Conservation (phyloP, 352 stramenopile species). For the Bremia lactucae region DNA sequence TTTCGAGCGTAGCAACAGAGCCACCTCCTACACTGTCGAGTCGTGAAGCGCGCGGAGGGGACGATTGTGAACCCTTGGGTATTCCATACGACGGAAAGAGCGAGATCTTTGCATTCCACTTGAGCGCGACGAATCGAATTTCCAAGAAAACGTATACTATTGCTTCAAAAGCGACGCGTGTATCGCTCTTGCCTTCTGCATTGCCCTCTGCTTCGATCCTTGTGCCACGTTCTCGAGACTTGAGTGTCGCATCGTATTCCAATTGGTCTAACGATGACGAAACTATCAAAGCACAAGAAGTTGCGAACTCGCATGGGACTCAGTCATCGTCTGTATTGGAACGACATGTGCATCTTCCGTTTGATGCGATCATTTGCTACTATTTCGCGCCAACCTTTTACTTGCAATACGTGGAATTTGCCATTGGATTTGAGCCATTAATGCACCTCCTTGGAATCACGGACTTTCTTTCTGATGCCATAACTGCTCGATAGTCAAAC, state of each 20-base stretch:
- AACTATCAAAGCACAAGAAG: slow-evolving; percentile 2
- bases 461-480: slow-evolving; percentile 33
- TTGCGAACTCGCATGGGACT: too few relatives aligned
- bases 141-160: slow-evolving; percentile 51
- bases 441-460: slow-evolving; percentile 60
- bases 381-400: slow-evolving; percentile 41
- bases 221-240: slow-evolving; percentile 11
- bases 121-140: slow-evolving; percentile 69
- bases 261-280: slow-evolving; percentile 11
- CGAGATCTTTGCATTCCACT: slow-evolving; percentile 48
- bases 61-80: slow-evolving; percentile 43
- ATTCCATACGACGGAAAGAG: slow-evolving; percentile 51
- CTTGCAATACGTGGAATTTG: slow-evolving; percentile 81
- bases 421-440: slow-evolving; percentile 78
- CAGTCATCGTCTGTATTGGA: slow-evolving; percentile 23
- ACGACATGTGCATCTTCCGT: slow-evolving; percentile 62
- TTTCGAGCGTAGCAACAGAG: slow-evolving; percentile 3
- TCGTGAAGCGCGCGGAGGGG: slow-evolving; percentile 29
- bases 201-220: slow-evolving; percentile 2
- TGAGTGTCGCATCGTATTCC: slow-evolving; percentile 10
- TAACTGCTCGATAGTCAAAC: too few relatives aligned
- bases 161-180: slow-evolving; percentile 37
- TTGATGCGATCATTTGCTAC: slow-evolving; percentile 80
- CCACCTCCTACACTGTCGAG: slow-evolving; percentile 2
- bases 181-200: slow-evolving; percentile 30